phyloP scores from a whole-genome alignment of 768 basidiomycete species.

The Clitopilus passeckerianus region DNA sequence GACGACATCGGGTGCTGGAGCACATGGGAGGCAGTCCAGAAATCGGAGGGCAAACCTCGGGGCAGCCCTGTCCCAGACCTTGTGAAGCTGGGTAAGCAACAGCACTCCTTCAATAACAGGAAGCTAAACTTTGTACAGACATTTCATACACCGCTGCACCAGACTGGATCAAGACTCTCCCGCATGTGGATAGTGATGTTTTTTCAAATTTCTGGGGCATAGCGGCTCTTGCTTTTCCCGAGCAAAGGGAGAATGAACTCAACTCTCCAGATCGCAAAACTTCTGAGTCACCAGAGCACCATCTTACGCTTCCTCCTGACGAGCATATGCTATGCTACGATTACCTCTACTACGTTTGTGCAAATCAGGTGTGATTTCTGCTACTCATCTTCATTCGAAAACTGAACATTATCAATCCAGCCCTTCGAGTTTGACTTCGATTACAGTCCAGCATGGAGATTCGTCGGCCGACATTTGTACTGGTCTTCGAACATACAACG shows the following conservation, averaged over 20 bases:
- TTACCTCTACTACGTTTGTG: constrained; percentile 45
- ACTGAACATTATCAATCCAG: constrained; percentile 19
- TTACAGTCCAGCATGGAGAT: constrained; percentile 55
- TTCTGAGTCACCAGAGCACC: constrained; percentile 31
- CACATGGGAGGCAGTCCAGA: constrained; percentile 42
- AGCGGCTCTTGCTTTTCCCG: constrained; percentile 41
- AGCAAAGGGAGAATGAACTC: constrained; percentile 31
- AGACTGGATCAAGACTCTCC: constrained; percentile 42
- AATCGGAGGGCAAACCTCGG: constrained; percentile 31
- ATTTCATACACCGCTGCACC: constrained; percentile 49
- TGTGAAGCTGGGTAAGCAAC: constrained; percentile 33
- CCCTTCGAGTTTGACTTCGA: constrained; percentile 52
- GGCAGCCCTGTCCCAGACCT: constrained; percentile 27
- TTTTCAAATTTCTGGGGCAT: constrained; percentile 42
- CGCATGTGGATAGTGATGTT: constrained; percentile 36
- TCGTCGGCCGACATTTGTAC: constrained; percentile 46
- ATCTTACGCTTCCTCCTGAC: constrained; percentile 43
- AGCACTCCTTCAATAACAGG: neutral
- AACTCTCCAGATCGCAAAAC: constrained; percentile 22
- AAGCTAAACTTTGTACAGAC: constrained; percentile 28
- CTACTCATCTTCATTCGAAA: constrained; percentile 5
- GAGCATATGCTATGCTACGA: constrained; percentile 48
- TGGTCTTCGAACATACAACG: constrained; percentile 38
- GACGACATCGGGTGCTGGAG: constrained; percentile 59
- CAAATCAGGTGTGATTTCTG: constrained; percentile 33